Evolutionary conservation across 2,329 filamentous ascomycete genomes (phyloP), one percentile per base, ranked within the genome.

Genomic region (Calycina herbarum): DNA sequence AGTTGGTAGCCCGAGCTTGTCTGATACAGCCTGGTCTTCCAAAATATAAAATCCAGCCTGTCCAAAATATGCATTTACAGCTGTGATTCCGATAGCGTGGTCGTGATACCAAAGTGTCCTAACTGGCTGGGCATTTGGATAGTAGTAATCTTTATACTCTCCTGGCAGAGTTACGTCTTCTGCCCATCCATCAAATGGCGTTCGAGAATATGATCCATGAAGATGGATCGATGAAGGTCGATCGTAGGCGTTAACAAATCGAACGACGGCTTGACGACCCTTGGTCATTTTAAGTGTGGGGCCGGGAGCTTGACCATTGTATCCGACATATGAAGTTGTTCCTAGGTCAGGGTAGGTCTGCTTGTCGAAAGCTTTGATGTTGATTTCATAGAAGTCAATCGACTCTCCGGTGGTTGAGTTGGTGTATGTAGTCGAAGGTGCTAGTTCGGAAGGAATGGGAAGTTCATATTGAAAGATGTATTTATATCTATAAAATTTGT

Each of bases 121-220:
- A 1, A 80, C 83, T 48, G 78, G 79, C 71, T 86, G 81, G 15
- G 73, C 76, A 72, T 87, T 88, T 10, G 85, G 85, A 69, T 86
- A 88, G 73, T 86, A 88, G 73, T 88, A 87, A 67, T 87, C 86
- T 73, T 88, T 87, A 75, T 82, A 86, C 70, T 87, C 76, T 0
- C 83, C 48, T 0, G 81, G 79, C 0, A 75, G 59, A 0, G 82
- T 82, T n/a, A 79, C 76, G 67, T 87, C 85, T 57, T 80, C 79
- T 1, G 84, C 84, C 83, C 83, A 86, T 0, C 83, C 83, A 68
- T 84, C 82, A 61, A 80, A 83, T 6, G 80, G 79, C 7, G 80
- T 77, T 38, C 79, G 76, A 40, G 81, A 81, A 48, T 79, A 83
- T 13, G 82, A 84, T 0, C 85, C 84, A 69, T 86, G 85, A 20